Evolutionary conservation across 2,329 filamentous ascomycete species (phyloP), one percentile per base, ranked within the genome.

Genomic region (Lachnellula hyalina): DNA sequence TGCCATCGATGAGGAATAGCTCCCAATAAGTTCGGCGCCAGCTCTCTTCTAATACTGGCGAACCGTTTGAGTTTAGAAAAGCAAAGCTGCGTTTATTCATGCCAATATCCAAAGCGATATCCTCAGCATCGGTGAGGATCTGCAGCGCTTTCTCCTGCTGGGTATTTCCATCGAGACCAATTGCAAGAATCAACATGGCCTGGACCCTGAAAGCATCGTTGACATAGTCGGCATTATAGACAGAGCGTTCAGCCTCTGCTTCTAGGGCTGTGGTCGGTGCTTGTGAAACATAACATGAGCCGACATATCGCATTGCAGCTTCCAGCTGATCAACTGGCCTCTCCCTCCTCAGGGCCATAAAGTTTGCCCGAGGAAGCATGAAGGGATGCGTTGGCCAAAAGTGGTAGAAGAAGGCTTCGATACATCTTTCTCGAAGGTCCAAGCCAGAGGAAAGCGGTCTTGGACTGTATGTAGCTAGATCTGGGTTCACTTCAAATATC

Each of bases 11-110:
- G 11, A 65, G 50, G 51, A 63, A 65, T 51, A 87, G 70, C 61
- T 84, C 90, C 92, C 91, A 96, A 91, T 91, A 96, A 1, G 91
- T 96, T 55, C 92, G 80, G 23, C 90, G 81, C 80, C 89, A 86
- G 67, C 86, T 89, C 71, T 96, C 91, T 67, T 92, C 89, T 2
- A 90, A 69, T 1, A 90, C 76, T 0, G 82, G 76, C 53, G 87
- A 81, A 5, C 83, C 82, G 38, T 79, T 75, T 19, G 87, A 85
- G 62, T 89, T 76, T 3, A 77, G 70, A 0, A 77, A 71, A 0
- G 90, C 85, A 68, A 84, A 95, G 0, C 80, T 76, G 49, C 81
- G 76, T 8, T 80, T 82, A 67, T 96, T 85, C 70, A 96, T 79
- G 0, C 87, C 86, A 19, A 96, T 79, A 54, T 90, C 83, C 8